Evolutionary conservation across 116 monocot species (phyloP).

Genomic region (Posidonia oceanica): DNA sequence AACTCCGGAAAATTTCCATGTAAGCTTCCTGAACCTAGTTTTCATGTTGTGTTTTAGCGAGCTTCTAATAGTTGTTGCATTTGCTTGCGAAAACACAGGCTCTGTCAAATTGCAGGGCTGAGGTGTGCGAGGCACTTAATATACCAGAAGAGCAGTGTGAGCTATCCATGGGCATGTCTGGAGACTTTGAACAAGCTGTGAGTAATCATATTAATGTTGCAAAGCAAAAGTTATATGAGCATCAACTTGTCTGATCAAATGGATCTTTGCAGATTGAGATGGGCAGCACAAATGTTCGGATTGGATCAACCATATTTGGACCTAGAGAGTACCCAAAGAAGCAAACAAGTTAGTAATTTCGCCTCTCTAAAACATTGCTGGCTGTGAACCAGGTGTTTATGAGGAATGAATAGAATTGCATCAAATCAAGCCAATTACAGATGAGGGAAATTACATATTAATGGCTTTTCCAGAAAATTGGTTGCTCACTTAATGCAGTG

Average conservation of each 20-base stretch:
- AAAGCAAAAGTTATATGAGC: not conserved
- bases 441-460: no score
- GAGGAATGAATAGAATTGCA: no score
- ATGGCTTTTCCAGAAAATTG: no score
- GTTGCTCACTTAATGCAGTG: no score
- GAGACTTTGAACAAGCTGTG: constrained; percentile 94
- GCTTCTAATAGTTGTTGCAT: no score
- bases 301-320: constrained; percentile 87
- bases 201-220: constrained; percentile 4
- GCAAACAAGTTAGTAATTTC: not conserved
- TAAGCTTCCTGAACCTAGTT: constrained; percentile 6
- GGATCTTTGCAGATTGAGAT: constrained; percentile 47
- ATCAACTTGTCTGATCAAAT: not conserved
- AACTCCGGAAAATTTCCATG: constrained; percentile 94
- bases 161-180: constrained; percentile 99
- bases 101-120: constrained; percentile 49
- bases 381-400: no score
- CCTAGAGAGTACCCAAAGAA: constrained; percentile 72
- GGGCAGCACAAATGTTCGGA: constrained; percentile 90
- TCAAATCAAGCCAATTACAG: no score
- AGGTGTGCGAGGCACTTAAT: constrained; percentile 63
- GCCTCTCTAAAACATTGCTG: no score
- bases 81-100: constrained; percentile 22
- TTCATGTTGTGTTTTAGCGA: not conserved
- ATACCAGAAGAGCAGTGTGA: constrained; percentile 76